Evolutionary conservation across 2,329 filamentous ascomycete species (phyloP).

Genomic region (Beauveria caledonica): DNA sequence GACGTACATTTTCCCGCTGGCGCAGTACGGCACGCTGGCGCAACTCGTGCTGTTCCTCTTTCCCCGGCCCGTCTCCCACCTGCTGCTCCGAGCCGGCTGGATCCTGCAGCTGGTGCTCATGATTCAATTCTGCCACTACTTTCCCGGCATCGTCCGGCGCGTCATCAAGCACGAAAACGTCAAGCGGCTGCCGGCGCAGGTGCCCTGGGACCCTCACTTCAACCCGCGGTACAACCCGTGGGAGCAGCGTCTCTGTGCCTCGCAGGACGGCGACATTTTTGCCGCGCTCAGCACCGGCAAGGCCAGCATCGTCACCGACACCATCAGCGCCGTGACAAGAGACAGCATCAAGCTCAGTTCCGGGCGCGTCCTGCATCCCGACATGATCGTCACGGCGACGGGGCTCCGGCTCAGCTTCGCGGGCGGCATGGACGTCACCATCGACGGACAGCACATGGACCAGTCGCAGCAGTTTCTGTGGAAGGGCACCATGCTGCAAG

Average conservation of each 20-base stretch:
- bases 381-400: conserved; percentile 58
- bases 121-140: conserved; percentile 39
- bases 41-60: conserved; percentile 31
- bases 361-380: conserved; percentile 40
- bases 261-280: conserved; percentile 38
- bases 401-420: conserved; percentile 49
- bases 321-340: conserved; percentile 36
- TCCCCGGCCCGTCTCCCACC: conserved; percentile 33
- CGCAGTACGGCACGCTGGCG: conserved; percentile 31
- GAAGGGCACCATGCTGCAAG: conserved; percentile 54
- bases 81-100: conserved; percentile 39
- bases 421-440: conserved; percentile 39
- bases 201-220: conserved; percentile 46
- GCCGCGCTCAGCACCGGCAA: conserved; percentile 29
- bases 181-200: conserved; percentile 38
- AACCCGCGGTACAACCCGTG: conserved; percentile 48
- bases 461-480: conserved; percentile 42
- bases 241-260: conserved; percentile 62
- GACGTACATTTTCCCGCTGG: conserved; percentile 47
- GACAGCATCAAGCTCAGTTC: conserved; percentile 35
- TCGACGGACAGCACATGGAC: conserved; percentile 41
- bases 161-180: conserved; percentile 34
- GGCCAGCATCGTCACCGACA: conserved; percentile 34
- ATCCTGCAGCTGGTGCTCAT: conserved; percentile 33
- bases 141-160: conserved; percentile 36